Evolutionary conservation across 2,329 filamentous ascomycete genomes (phyloP), one percentile per base, ranked within the genome.

Genomic region (Chaetomium olivaceum): DNA sequence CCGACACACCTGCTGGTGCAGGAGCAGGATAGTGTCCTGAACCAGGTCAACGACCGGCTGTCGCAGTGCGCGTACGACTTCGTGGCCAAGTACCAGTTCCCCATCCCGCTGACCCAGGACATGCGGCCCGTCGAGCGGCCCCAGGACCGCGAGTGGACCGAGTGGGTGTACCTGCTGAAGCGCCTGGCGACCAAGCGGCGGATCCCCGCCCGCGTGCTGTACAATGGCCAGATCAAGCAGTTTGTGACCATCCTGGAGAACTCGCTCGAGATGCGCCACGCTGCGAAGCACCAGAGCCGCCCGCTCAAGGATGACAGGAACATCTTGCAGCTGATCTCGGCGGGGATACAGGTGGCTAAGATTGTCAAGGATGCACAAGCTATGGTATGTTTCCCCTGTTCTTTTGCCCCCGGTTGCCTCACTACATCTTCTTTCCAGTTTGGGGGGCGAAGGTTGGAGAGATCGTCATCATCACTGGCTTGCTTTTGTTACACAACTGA

Each of bases 211-310:
- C 84, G 91, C 63, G 90, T 95, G 23, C 81, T 96, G 52, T 95
- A 94, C 81, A 91, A 95, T 76, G 91, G 91, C 66, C 92, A 96
- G 79, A 96, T 96, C 79, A 95, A 94, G 80, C 91, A 95, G 77
- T 88, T 96, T 77, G 90, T 95, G 70, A 95, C 92, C 51, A 91
- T 95, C 33, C 80, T 96, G 72, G 92, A 96, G 75, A 96, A 95
- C 78, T 93, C 91, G 57, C 81, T 96, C 73, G 91, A 94, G 80
- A 93, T 93, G 91, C 85, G 91, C 69, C 91, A 94, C 77, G 90
- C 91, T 66, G 90, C 91, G 58, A 93, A 92, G 77, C 90, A 93
- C 78, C 91, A 93, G 78, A 91, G 88, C 70, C 86, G 92, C 67
- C 91, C 91, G 23, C 83, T 93, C 70, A 95, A 94, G 81, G 92